Evolutionary conservation across 2,329 filamentous ascomycete genomes (phyloP).

Genomic region (Calonectria leucothoes): DNA sequence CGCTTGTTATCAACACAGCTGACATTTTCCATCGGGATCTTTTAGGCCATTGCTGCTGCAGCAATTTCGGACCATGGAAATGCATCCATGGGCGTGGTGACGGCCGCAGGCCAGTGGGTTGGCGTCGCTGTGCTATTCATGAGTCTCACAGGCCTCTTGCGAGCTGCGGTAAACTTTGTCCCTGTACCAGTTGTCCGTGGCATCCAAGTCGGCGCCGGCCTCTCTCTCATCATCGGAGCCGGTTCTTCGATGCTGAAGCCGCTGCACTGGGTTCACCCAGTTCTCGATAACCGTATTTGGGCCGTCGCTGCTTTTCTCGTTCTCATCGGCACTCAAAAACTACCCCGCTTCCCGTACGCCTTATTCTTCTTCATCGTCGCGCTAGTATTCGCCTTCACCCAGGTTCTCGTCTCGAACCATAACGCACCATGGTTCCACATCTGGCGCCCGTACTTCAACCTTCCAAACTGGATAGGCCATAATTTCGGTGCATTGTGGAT

Average conservation of each 20-base stretch:
- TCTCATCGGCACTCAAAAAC: constrained; percentile 75
- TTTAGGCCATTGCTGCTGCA: constrained; percentile 85
- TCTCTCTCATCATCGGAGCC: constrained; percentile 84
- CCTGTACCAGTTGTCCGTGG: constrained; percentile 92
- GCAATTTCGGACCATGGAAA: constrained; percentile 78
- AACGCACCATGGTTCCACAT: constrained; percentile 64
- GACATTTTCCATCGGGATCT: not conserved
- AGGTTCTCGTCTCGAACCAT: constrained; percentile 46
- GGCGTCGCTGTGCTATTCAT: constrained; percentile 79
- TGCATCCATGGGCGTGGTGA: constrained; percentile 67
- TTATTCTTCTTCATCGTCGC: constrained; percentile 78
- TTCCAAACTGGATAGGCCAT: constrained; percentile 46
- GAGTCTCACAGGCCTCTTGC: constrained; percentile 82
- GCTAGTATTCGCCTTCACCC: constrained; percentile 69
- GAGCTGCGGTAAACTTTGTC: constrained; percentile 77
- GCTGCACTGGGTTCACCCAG: constrained; percentile 75
- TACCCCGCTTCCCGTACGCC: constrained; percentile 80
- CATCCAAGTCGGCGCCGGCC: constrained; percentile 91
- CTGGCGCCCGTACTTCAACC: constrained; percentile 68
- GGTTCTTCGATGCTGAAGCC: constrained; percentile 75
- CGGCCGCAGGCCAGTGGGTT: constrained; percentile 82
- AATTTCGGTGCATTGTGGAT: constrained; percentile 56
- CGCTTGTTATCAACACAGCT: not conserved
- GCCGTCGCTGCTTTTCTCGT: constrained; percentile 78
- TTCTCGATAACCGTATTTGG: constrained; percentile 84